Evolutionary conservation across 768 basidiomycete genomes (phyloP), one percentile per base, ranked within the genome.

Genomic region (Kwoniella europaea): DNA sequence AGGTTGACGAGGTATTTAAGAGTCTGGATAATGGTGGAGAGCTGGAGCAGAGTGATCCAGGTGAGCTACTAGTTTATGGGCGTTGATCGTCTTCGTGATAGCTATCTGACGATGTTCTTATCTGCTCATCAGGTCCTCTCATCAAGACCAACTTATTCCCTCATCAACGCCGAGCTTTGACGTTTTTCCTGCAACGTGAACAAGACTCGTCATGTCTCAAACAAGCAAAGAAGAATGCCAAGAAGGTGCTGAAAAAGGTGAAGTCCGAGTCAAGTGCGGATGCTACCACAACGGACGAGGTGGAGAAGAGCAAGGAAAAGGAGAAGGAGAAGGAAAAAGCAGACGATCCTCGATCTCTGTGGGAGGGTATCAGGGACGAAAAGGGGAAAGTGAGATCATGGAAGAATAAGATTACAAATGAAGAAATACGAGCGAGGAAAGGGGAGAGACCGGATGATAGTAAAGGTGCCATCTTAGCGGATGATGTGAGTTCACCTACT

Each of bases 81-180:
- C 35, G 35, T 35, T 4, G 6, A 0, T 35, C 1, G 35, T 35
- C 1, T 35, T 1, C 5, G 35, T 7, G 35, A 35, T 7, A 35
- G 35, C 4, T 35, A 35, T 35, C 35, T 35, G 35, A 35, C 6
- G 35, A 0, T 35, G 35, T 35, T 7, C 3, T 35, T 62, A 68
- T 76, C 52, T 77, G 68, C 22, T 44, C 22, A 44, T 7, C 72
- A 84, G 84, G 85, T 22, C 81, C 83, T 0, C 79, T 84, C 67
- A 89, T 99, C 65, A 91, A 90, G 46, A 97, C 97, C 22, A 87
- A 85, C 58, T 86, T 99, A 9, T 99, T 98, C 84, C 93, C 96
- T 20, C 97, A 99, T 86, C 97, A 99, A 85, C 96, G 94, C 85
- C 96, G 96, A 83, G 97, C 96, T 24, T 87, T 99, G 20, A 94